These are phyloP conservation scores for Apophysomyces variabilis DNA, from an alignment of 371 early-diverging fungal genomes.

Conservation along the genomic window DNA sequence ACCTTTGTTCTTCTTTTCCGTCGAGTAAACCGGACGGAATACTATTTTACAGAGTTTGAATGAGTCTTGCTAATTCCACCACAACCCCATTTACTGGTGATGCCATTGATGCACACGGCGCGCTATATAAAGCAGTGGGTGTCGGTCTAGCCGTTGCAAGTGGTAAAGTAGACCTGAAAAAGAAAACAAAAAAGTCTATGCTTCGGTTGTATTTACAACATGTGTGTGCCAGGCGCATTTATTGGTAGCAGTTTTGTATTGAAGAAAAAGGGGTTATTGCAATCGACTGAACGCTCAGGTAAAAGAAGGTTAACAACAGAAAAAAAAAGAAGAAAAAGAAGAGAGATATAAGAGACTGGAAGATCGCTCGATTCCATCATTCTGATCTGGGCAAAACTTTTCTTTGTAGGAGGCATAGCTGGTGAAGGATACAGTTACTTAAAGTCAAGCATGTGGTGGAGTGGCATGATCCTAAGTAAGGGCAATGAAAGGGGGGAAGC, in stretches of 20 bases:
- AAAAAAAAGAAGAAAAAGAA: conserved; percentile 2
- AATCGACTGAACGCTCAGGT: conserved; percentile 69
- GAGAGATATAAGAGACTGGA: too few species aligned
- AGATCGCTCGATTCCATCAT: too few species aligned
- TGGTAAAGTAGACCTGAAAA: conserved; percentile 37
- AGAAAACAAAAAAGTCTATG: neutral
- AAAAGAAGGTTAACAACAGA: conserved; percentile 5
- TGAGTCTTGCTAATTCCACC: conserved; percentile 17
- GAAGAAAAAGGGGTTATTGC: conserved; percentile 91
- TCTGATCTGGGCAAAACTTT: too few species aligned
- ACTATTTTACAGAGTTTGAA: neutral
- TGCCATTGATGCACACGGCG: conserved; percentile 36
- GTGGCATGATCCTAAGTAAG: conserved; percentile 84
- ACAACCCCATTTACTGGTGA: conserved; percentile 36
- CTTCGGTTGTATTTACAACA: conserved; percentile 3
- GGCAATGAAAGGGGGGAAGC: neutral
- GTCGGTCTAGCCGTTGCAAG: conserved; percentile 80
- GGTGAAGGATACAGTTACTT: conserved; percentile 87
- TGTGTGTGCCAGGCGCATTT: conserved; percentile 67
- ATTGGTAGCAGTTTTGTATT: conserved; percentile 93
- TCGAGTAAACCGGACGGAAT: neutral
- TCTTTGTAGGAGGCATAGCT: conserved; percentile 50
- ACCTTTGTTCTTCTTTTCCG: neutral
- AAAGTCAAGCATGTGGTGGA: conserved; percentile 92
- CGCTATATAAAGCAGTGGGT: conserved; percentile 82